A percentile compares a stretch with the other conserved stretches of the same genome.
phyloP scores from a whole-genome alignment of 2,329 filamentous ascomycete genomes.

The Cercospora beticola region DNA sequence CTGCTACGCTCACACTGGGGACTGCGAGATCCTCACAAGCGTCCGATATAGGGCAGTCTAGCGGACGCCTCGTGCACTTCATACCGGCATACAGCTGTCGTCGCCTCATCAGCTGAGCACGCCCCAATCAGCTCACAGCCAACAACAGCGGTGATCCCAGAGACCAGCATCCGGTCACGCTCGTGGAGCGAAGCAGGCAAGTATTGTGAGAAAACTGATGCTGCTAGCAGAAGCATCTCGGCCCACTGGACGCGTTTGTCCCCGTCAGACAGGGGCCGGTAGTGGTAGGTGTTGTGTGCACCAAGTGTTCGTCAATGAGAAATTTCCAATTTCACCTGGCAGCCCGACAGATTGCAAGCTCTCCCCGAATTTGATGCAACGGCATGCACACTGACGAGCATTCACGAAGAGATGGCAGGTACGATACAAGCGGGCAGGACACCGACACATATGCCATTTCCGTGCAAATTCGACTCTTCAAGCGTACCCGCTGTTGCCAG shows the following conservation, averaged over 20 bases:
- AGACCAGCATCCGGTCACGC: background rate
- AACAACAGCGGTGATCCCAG: background rate
- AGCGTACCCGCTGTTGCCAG: background rate
- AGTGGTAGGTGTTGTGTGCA: background rate
- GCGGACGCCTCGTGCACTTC: background rate
- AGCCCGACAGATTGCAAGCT: background rate
- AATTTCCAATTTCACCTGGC: background rate
- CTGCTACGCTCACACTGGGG: background rate
- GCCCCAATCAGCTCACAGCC: background rate
- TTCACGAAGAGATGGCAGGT: background rate
- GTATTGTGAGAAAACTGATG: background rate
- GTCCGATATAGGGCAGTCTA: background rate
- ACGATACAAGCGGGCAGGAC: background rate
- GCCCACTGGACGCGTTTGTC: no score
- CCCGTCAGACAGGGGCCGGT: no score
- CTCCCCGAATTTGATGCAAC: background rate
- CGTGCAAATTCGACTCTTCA: background rate
- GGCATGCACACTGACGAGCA: background rate
- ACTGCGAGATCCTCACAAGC: background rate
- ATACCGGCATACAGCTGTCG: background rate
- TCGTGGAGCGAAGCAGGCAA: background rate
- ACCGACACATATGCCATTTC: background rate
- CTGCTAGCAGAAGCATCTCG: background rate
- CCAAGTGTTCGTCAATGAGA: background rate
- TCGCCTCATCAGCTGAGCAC: background rate